Base-by-base conservation (phyloP, 139 green algal genomes). In the Nannochloris sp. region DNA sequence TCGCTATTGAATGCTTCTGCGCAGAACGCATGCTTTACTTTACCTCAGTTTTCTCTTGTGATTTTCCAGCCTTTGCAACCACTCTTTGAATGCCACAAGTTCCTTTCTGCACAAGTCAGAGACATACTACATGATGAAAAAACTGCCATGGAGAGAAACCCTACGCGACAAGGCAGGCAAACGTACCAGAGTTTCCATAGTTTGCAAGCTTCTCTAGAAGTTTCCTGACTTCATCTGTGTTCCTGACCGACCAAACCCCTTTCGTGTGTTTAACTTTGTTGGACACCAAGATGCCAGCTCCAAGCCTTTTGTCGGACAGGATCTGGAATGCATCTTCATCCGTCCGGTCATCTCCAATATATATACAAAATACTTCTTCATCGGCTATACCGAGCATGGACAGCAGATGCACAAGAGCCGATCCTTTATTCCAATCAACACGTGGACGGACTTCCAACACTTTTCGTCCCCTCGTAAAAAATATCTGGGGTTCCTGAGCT, bases 351-450 rank as follows among this genome's bases (percentile, higher is more conserved):
- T 98, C 93, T 2, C 93, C 93, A 11, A 98, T 84, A 80, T 98
- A 98, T 13, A 98, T 79, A 25, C 85, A 75, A 43, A 92, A 68
- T 23, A 93, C 85, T 49, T 87, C 75, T 1, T 65, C 30, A 62
- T 79, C 73, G 57, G 63, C 67, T 37, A 96, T 76, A 13, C 82
- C 80, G 61, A 97, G 70, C 37, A 77, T 79, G 14, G 73, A 70
- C 68, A 98, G 77, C 63, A 98, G 74, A 79, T 97, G 93, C 20
- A 71, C 20, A 66, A 98, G 74, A 17, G 93, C 93, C 5, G 77
- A 78, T 58, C 93, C 93, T 77, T 98, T 98, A 85, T 98, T 79
- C 93, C 93, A 98, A 56, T 95, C 82, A 17, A 98, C 75, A 73
- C 85, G 73, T 0, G 93, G 93, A 44, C 85, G 67, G 1, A 98